Percentiles rank a stretch among this genome's conserved stretches.
Evolutionary conservation across 2,329 filamentous ascomycete species (phyloP).

Genomic region (Phoma sp.): DNA sequence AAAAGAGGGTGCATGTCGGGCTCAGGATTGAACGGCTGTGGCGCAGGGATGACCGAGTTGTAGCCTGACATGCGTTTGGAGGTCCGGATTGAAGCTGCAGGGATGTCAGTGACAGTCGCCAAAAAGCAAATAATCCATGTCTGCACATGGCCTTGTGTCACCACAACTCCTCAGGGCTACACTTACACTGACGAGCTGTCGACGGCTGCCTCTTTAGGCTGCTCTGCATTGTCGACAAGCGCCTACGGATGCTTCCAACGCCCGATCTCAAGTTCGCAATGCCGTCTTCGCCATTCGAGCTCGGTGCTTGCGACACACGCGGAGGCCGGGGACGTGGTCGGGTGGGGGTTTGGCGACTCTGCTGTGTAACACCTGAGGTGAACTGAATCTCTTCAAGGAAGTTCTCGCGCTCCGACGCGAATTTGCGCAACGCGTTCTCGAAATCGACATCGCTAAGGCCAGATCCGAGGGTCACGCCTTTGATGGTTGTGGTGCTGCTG

Average conservation of each 20-base stretch:
- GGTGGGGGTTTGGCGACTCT: constrained; percentile 58
- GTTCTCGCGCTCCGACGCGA: constrained; percentile 90
- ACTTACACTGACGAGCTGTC: constrained; percentile 74
- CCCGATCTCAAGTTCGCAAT: constrained; percentile 61
- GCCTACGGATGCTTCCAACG: constrained; percentile 86
- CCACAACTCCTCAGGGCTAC: neutral
- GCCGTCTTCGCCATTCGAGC: constrained; percentile 56
- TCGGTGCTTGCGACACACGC: constrained; percentile 64
- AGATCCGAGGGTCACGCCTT: constrained; percentile 50
- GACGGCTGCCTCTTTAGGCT: constrained; percentile 88
- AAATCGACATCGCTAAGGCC: constrained; percentile 81
- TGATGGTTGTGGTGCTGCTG: constrained; percentile 66
- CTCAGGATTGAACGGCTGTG: constrained; percentile 86
- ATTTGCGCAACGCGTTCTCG: constrained; percentile 89
- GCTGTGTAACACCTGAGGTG: constrained; percentile 72
- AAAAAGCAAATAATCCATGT: constrained; percentile 32
- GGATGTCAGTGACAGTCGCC: constrained; percentile 31
- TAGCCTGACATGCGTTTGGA: constrained; percentile 93
- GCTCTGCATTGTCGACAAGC: constrained; percentile 91
- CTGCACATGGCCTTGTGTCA: constrained; percentile 7
- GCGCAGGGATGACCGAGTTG: constrained; percentile 94
- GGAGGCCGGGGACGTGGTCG: constrained; percentile 79
- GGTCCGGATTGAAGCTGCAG: constrained; percentile 71
- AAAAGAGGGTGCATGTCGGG: constrained; percentile 96
- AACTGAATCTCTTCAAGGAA: constrained; percentile 93